Base-by-base conservation (phyloP, 257 asterid genomes). In the Fraxinus cuspidata region DNA sequence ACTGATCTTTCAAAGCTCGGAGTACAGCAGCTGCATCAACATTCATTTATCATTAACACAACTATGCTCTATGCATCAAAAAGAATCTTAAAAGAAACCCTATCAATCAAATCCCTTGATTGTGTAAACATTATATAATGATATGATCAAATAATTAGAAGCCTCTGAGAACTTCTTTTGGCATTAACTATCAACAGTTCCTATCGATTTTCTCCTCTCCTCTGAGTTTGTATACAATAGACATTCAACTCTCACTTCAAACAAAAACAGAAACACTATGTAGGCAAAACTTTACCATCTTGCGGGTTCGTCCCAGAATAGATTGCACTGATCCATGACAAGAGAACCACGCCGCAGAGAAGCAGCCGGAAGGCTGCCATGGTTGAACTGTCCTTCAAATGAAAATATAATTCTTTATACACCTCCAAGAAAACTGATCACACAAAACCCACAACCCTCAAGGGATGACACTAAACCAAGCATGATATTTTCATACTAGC, bases 1-100 rank as follows among this genome's bases (percentile, higher is more conserved):
- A 92, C 73, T 90, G 95, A 72, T 86, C 93, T 85, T 90, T 94
- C 71, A 94, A 83, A 13, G 98, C 92, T 7, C 87, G 86, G 68
- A 94, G 97, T 71, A 90, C 94, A 0, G 93, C 92, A n/a, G 86
- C 98, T 94, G 89, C 89, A 88, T 40, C 65, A 27, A 63, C 16
- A 3, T 63, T 63, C 56, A 40, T 56, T 47, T 49, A 63, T 44
- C 25, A 63, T 81, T 29, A 76, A 8, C 0, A 38, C 74, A 3
- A 75, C 63, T 63, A 78, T 28, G 0, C 72, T 40, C 71, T n/a
- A 51, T 19, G 5, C 35, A 31, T 25, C 31, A 3, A 19, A 2
- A 65, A 67, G 15, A 23, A n/a, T n/a, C 65, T 23, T 63, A 63
- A 2, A 2, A 25, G 31, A 25, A 27, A 63, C 18, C 27, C 34